These are phyloP conservation scores for Alternaria sp. DNA, from an alignment of 2,329 filamentous ascomycete genomes.

Conservation along the genomic window DNA sequence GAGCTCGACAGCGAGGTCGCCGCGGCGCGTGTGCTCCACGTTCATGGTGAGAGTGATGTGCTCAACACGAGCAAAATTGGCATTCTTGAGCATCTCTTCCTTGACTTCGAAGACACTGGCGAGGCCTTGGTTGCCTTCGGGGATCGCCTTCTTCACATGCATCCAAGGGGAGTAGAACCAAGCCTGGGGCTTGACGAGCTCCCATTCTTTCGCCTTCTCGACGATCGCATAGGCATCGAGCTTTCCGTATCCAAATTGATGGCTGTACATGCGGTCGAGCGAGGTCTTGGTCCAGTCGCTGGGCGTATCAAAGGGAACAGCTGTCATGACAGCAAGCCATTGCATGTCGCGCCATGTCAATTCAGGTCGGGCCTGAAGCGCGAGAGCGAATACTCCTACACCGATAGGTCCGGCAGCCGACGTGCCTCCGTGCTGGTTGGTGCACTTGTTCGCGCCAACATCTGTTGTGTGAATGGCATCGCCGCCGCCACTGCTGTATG, in stretches of 20 bases:
- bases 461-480: conserved; percentile 97
- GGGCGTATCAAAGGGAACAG: conserved; percentile 79
- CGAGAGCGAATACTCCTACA: conserved; percentile 89
- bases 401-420: conserved; percentile 94
- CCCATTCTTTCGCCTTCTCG: conserved; percentile 83
- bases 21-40: conserved; percentile 82
- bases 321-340: conserved; percentile 85
- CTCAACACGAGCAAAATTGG: conserved; percentile 87
- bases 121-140: conserved; percentile 82
- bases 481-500: conserved; percentile 89
- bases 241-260: conserved; percentile 95
- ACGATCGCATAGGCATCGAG: conserved; percentile 88
- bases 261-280: conserved; percentile 87
- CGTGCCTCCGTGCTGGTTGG: conserved; percentile 85
- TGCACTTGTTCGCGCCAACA: conserved; percentile 83
- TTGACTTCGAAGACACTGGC: conserved; percentile 84
- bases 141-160: conserved; percentile 84
- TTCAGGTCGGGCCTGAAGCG: conserved; percentile 83
- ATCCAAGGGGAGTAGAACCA: conserved; percentile 96
- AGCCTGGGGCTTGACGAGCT: conserved; percentile 90
- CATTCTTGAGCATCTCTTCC: conserved; percentile 76
- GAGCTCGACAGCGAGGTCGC: conserved; percentile 91
- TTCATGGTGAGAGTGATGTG: conserved; percentile 99
- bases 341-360: conserved; percentile 94
- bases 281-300: conserved; percentile 83